phyloP scores from a whole-genome alignment of 768 basidiomycete species.

The Naganishia onofrii region DNA sequence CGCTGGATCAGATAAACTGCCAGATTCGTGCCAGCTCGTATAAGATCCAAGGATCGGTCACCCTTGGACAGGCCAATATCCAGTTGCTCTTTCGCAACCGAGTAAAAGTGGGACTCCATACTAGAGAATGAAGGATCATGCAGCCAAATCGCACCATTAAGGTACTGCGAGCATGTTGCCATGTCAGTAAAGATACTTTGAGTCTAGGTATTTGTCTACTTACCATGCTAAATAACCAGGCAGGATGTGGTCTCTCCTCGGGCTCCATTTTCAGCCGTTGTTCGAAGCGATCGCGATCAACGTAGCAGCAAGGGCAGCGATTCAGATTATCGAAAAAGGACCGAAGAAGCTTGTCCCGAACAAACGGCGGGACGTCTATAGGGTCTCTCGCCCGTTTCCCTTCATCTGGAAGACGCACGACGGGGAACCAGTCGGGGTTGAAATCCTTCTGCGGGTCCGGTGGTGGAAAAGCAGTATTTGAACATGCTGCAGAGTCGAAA shows the following conservation, averaged over 20 bases:
- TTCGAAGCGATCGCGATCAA: background rate
- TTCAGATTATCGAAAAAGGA: constrained; percentile 5
- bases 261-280: background rate
- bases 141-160: constrained; percentile 3
- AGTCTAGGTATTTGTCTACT: background rate
- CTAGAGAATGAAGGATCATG: constrained; percentile 1
- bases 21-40: background rate
- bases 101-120: constrained; percentile 15
- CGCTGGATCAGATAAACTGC: background rate
- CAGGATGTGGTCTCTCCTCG: constrained; percentile 1
- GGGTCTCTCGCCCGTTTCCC: background rate
- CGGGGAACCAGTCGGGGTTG: background rate
- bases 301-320: constrained; percentile 10
- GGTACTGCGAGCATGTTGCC: background rate
- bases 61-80: background rate
- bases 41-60: constrained; percentile 5
- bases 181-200: background rate
- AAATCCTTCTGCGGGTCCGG: background rate
- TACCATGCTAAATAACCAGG: constrained; percentile 19
- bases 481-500: background rate
- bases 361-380: constrained; percentile 7
- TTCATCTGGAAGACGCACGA: background rate
- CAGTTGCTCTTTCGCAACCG: constrained; percentile 4
- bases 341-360: background rate
- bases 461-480: background rate